A percentile compares a stretch with the other conserved stretches of the same genome.
These are phyloP conservation scores for Claviceps paspali DNA, from an alignment of 2,329 filamentous ascomycete species.

Conservation along the genomic window DNA sequence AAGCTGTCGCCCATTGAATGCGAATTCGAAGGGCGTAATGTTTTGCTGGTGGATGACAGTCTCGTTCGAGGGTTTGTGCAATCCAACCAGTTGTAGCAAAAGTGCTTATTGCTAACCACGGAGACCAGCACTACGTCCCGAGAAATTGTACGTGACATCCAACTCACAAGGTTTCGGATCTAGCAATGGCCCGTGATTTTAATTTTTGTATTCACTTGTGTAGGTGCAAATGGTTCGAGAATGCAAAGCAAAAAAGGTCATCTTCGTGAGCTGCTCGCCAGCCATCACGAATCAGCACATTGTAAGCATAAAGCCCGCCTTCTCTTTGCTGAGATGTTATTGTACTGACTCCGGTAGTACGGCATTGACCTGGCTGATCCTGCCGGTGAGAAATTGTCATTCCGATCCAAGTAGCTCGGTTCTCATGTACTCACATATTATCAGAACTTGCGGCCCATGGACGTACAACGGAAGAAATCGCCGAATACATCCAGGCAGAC, in stretches of 20 bases:
- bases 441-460: slow-evolving; percentile 27
- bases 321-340: not conserved
- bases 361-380: slow-evolving; percentile 32
- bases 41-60: slow-evolving; percentile 77
- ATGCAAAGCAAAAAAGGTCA: slow-evolving; percentile 65
- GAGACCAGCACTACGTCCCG: slow-evolving; percentile 5
- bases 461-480: slow-evolving; percentile 23
- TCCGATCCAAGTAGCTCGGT: slow-evolving; percentile 1
- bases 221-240: slow-evolving; percentile 58
- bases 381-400: slow-evolving; percentile 3
- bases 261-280: slow-evolving; percentile 70
- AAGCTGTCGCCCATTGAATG: slow-evolving; percentile 79
- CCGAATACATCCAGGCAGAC: slow-evolving; percentile 8
- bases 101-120: not conserved
- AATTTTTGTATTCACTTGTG: not conserved
- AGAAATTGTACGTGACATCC: slow-evolving; percentile 10
- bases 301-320: slow-evolving; percentile 33
- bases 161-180: not conserved
- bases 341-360: slow-evolving; percentile 14
- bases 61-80: slow-evolving; percentile 49
- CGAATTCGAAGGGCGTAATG: slow-evolving; percentile 68
- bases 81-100: not conserved
- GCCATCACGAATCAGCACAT: slow-evolving; percentile 78
- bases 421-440: not conserved
- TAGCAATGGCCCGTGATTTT: not conserved